phyloP scores from a whole-genome alignment of 78 protist genomes.

The Cavenderia fasciculata region DNA sequence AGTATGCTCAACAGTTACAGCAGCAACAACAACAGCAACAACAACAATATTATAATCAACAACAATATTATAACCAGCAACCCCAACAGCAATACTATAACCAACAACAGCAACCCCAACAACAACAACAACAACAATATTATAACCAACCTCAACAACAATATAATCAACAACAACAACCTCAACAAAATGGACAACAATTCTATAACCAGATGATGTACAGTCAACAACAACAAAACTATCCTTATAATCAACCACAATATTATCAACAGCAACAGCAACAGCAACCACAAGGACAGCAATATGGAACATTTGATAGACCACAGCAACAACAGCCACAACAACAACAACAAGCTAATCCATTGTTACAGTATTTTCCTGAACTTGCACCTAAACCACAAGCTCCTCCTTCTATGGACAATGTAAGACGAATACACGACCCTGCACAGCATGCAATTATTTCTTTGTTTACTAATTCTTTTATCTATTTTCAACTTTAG shows the following conservation, averaged over 20 bases:
- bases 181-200: slow-evolving; percentile 13
- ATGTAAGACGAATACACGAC: neutral
- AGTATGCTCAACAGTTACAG: neutral
- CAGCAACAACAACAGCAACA: neutral
- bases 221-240: slow-evolving; percentile 7
- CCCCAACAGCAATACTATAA: neutral
- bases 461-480: neutral
- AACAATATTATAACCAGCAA: slow-evolving; percentile 1
- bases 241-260: neutral
- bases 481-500: neutral
- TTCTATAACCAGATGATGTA: slow-evolving; percentile 6
- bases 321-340: slow-evolving; percentile 33
- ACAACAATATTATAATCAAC: neutral
- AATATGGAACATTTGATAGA: neutral
- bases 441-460: neutral
- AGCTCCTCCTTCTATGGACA: neutral
- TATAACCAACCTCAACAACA: neutral
- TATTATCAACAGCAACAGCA: slow-evolving; percentile 10
- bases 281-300: slow-evolving; percentile 11
- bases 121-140: neutral
- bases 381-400: slow-evolving; percentile 41
- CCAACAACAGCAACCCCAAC: neutral
- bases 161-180: neutral
- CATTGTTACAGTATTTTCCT: slow-evolving; percentile 47
- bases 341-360: slow-evolving; percentile 21